Conservation (phyloP, 2,329 filamentous ascomycete genomes). For the Lasiodiplodia citricola region DNA sequence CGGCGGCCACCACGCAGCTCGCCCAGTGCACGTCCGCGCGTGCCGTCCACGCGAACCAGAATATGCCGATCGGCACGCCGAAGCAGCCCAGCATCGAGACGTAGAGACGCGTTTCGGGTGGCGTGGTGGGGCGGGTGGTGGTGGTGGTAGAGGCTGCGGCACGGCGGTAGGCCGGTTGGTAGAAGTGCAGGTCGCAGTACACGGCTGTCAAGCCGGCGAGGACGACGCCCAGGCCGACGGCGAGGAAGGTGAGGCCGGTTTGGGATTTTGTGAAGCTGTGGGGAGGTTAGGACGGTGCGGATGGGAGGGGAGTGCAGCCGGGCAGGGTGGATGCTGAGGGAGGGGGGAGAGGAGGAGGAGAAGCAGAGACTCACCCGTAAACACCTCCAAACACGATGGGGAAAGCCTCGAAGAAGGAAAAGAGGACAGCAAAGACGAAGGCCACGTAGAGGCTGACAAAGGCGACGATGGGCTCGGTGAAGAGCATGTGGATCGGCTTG, state of each 20-base stretch:
- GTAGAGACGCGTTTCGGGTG: slow-evolving; percentile 42
- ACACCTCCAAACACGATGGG: slow-evolving; percentile 32
- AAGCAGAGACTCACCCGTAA: slow-evolving; percentile 38
- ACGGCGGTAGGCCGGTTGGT: slow-evolving; percentile 33
- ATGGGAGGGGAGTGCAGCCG: no score
- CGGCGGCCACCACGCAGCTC: slow-evolving; percentile 39
- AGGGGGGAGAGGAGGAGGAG: no score
- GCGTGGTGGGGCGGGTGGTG: slow-evolving; percentile 29
- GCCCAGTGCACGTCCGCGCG: slow-evolving; percentile 44
- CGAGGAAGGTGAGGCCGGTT: slow-evolving; percentile 32
- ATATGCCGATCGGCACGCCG: slow-evolving; percentile 40
- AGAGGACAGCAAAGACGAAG: slow-evolving; percentile 36
- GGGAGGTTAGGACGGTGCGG: no score
- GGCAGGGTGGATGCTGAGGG: no score
- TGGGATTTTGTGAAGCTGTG: slow-evolving; percentile 26
- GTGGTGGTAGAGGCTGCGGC: background rate
- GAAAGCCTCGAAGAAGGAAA: slow-evolving; percentile 35
- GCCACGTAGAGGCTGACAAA: slow-evolving; percentile 32
- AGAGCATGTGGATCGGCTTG: slow-evolving; percentile 55
- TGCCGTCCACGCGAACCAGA: slow-evolving; percentile 49
- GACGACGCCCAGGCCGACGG: slow-evolving; percentile 31
- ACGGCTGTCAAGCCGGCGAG: slow-evolving; percentile 32
- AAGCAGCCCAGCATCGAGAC: slow-evolving; percentile 43
- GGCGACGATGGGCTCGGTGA: slow-evolving; percentile 36
- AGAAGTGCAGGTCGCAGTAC: slow-evolving; percentile 37